Evolutionary conservation across 2,329 filamentous ascomycete genomes (phyloP).

Genomic region (Xylaria sp.): DNA sequence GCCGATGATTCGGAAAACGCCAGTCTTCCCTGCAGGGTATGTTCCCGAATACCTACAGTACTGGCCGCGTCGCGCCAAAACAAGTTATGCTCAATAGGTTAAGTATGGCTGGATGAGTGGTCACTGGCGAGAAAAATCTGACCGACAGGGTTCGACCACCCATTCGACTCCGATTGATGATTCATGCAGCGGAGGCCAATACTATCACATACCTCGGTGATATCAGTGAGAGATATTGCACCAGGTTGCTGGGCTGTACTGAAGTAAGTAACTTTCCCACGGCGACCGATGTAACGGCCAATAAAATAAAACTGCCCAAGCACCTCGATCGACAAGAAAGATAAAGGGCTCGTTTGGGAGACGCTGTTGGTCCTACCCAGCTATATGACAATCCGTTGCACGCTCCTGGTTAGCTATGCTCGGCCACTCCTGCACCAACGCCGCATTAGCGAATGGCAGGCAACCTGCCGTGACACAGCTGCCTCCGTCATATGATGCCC

Average conservation of each 20-base stretch:
- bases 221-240: slow-evolving; percentile 6
- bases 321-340: slow-evolving; percentile 16
- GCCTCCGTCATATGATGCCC: slow-evolving; percentile 36
- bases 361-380: slow-evolving; percentile 13
- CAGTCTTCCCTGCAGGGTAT: slow-evolving; percentile 27
- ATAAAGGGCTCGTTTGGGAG: slow-evolving; percentile 9
- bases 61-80: slow-evolving; percentile 14
- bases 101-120: not conserved
- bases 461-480: slow-evolving; percentile 34
- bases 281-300: slow-evolving; percentile 15
- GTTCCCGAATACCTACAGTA: slow-evolving; percentile 19
- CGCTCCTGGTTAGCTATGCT: slow-evolving; percentile 27
- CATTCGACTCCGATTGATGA: slow-evolving; percentile 24
- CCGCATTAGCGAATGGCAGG: slow-evolving; percentile 34
- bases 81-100: not conserved
- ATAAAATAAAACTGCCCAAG: slow-evolving; percentile 16
- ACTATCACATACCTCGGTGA: slow-evolving; percentile 30
- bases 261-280: slow-evolving; percentile 4
- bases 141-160: slow-evolving; percentile 24
- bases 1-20: slow-evolving; percentile 25
- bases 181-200: slow-evolving; percentile 31
- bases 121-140: slow-evolving; percentile 11
- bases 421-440: slow-evolving; percentile 16
- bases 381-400: slow-evolving; percentile 15
- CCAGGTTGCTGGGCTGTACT: slow-evolving; percentile 1